Evolutionary conservation across 2,329 filamentous ascomycete genomes (phyloP).

Genomic region (Xylaria sp.): DNA sequence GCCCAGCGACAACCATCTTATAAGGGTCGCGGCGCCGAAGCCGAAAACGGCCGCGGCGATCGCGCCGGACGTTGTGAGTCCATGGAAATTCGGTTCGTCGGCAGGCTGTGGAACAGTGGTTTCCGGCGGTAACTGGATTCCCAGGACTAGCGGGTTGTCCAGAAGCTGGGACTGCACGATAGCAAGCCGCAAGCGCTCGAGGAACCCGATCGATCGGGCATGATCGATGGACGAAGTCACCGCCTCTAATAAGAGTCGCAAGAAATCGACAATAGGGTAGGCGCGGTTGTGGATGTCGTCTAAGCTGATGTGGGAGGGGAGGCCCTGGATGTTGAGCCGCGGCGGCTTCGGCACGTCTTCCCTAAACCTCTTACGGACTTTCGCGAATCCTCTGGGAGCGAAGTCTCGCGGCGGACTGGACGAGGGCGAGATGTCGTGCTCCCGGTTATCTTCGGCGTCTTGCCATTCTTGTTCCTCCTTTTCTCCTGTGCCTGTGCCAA

Average conservation of each 20-base stretch:
- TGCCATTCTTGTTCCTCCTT: conserved; percentile 34
- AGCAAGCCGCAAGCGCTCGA: conserved; percentile 39
- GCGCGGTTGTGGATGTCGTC: conserved; percentile 32
- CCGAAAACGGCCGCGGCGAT: conserved; percentile 36
- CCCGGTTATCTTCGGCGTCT: conserved; percentile 27
- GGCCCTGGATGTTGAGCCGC: conserved; percentile 29
- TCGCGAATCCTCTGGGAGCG: conserved; percentile 38
- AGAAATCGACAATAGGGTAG: conserved; percentile 31
- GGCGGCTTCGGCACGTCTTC: conserved; percentile 33
- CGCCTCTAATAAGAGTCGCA: conserved; percentile 33
- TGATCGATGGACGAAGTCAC: conserved; percentile 39
- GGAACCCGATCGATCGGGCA: conserved; percentile 36
- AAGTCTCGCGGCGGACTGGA: conserved; percentile 36
- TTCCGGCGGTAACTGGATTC: conserved; percentile 29
- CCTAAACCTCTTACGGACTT: conserved; percentile 36
- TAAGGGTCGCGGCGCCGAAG: conserved; percentile 33
- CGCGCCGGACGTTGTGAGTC: conserved; percentile 35
- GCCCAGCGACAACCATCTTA: conserved; percentile 34
- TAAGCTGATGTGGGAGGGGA: conserved; percentile 30
- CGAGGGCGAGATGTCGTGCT: conserved; percentile 35
- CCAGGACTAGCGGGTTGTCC: conserved; percentile 37
- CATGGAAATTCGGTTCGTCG: conserved; percentile 30
- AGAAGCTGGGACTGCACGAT: conserved; percentile 39
- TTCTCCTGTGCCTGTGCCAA: conserved; percentile 34
- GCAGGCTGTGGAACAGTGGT: conserved; percentile 21